phyloP scores from a whole-genome alignment of 768 basidiomycete species.

The Trametes elegans region DNA sequence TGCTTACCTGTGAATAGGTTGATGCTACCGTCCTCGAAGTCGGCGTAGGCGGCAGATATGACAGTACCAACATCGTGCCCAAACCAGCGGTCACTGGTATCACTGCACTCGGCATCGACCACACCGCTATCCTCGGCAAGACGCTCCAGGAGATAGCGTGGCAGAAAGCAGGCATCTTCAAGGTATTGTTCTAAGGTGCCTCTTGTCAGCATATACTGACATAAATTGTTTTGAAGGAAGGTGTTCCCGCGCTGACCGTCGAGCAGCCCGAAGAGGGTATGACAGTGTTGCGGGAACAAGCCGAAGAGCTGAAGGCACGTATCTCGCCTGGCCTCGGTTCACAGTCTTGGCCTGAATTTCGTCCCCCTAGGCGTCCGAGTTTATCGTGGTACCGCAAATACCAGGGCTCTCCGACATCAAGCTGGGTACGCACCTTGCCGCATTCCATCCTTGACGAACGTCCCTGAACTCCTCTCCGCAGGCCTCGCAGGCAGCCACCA shows the following conservation, averaged over 20 bases:
- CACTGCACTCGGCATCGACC: constrained; percentile 90
- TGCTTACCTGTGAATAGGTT: constrained; percentile 41
- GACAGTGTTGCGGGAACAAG: constrained; percentile 63
- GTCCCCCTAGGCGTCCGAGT: constrained; percentile 56
- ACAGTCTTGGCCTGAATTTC: not conserved
- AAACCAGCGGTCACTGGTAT: constrained; percentile 88
- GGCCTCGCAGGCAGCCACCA: constrained; percentile 89
- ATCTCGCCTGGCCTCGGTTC: too few species aligned
- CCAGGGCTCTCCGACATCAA: constrained; percentile 51
- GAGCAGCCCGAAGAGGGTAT: constrained; percentile 70
- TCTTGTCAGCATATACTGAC: not conserved
- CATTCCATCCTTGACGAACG: too few species aligned
- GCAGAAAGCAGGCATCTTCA: constrained; percentile 98
- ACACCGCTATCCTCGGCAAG: constrained; percentile 82
- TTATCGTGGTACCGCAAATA: constrained; percentile 56
- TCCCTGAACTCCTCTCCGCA: constrained; percentile 30
- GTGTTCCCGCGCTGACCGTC: constrained; percentile 84
- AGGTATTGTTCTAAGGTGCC: constrained; percentile 42
- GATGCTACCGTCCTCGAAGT: constrained; percentile 95
- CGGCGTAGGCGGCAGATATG: constrained; percentile 90
- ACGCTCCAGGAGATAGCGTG: constrained; percentile 87
- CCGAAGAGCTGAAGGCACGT: constrained; percentile 62
- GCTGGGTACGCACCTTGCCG: constrained; percentile 50
- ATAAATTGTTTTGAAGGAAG: constrained; percentile 44
- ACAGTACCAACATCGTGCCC: constrained; percentile 95